These are phyloP conservation scores for Helotiales sp. DNA, from an alignment of 2,329 filamentous ascomycete species.

Conservation along the genomic window DNA sequence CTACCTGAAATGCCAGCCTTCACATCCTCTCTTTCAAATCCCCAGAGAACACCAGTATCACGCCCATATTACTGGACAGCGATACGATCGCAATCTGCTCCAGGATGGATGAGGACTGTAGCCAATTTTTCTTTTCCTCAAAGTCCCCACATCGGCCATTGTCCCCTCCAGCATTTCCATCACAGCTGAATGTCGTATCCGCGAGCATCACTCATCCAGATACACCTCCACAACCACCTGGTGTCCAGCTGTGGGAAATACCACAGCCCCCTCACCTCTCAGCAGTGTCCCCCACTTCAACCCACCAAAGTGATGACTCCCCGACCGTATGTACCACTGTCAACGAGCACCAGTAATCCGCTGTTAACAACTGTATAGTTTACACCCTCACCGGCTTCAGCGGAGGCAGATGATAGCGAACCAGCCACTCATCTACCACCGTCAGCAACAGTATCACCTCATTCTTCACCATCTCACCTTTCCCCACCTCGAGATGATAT, in stretches of 20 bases:
- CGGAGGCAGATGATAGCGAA: not conserved
- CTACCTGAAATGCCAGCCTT: conserved; percentile 9
- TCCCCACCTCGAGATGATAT: not conserved
- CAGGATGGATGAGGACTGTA: conserved; percentile 2
- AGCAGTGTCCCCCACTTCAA: not conserved
- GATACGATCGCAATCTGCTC: conserved; percentile 8
- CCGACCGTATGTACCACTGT: not conserved
- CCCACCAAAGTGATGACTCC: not conserved
- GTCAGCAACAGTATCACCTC: not conserved
- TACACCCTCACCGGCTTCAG: not conserved
- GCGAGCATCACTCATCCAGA: conserved; percentile 6
- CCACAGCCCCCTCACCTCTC: not conserved
- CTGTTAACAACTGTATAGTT: not conserved
- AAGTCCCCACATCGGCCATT: conserved; percentile 9
- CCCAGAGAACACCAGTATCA: not conserved
- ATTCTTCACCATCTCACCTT: not conserved
- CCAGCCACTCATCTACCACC: not conserved
- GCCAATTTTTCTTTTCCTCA: conserved; percentile 5
- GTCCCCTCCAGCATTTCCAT: conserved; percentile 4
- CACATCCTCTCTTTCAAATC: conserved; percentile 7
- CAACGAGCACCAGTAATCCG: not conserved
- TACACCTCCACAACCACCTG: conserved; percentile 1
- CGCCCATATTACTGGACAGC: conserved; percentile 10
- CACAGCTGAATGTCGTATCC: not conserved
- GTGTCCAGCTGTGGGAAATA: not conserved